Evolutionary conservation across 345 rosid genomes (phyloP).

Genomic region (Kandelia obovata): DNA sequence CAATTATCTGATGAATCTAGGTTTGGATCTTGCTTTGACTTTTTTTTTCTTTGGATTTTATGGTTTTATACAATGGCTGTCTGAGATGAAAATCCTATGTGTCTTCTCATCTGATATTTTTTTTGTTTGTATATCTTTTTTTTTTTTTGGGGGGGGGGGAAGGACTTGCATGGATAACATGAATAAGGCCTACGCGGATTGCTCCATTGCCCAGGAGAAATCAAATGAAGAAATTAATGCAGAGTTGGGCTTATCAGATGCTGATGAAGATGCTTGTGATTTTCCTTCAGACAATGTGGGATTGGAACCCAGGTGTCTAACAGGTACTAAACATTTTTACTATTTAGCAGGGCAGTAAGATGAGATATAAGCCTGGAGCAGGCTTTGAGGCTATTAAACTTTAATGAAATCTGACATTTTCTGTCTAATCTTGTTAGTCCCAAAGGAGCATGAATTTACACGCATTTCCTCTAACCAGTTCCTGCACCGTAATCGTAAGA

Average conservation of each 20-base stretch:
- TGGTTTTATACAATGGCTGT: no score
- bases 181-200: conserved; percentile 66
- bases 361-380: conserved; percentile 6
- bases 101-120: background rate
- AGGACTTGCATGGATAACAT: conserved; percentile 84
- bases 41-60: no score
- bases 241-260: conserved; percentile 86
- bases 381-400: background rate
- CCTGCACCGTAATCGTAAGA: conserved; percentile 80
- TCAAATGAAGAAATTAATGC: conserved; percentile 87
- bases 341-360: conserved; percentile 6
- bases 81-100: background rate
- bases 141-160: background rate
- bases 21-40: no score
- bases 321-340: conserved; percentile 45
- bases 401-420: conserved; percentile 15
- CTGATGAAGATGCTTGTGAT: conserved; percentile 76
- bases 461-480: conserved; percentile 69
- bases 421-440: conserved; percentile 38
- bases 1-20: no score
- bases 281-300: conserved; percentile 42
- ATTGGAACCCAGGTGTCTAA: conserved; percentile 36
- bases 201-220: conserved; percentile 86
- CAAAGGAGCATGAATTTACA: conserved; percentile 54
- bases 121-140: background rate